Evolutionary conservation across 2,329 filamentous ascomycete species (phyloP), one percentile per base, ranked within the genome.

Genomic region (Hansfordia pulvinata): DNA sequence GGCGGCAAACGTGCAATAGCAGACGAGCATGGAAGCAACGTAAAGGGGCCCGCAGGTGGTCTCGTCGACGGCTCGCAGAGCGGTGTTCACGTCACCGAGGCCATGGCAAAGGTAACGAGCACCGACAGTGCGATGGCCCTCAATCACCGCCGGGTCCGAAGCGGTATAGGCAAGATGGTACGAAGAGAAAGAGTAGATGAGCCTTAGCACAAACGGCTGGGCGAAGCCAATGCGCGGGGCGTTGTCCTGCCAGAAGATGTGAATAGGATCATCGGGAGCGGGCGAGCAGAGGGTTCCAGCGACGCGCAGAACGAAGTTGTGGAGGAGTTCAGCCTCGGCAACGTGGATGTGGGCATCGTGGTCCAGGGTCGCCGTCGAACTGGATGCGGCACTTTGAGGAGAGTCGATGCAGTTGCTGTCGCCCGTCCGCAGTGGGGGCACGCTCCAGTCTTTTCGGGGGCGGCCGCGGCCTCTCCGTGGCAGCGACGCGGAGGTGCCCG

Each of bases 1-100:
- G 6, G 44, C 43, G 16, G 46, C 46, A 30, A 49, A 46, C 6
- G 39, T 39, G 21, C 41, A 46, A 21, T 44, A 46, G 25, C 45
- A 47, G 6, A 46, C 36, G 5, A 49, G 35, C 12, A 40, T 28
- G 6, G 44, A 37, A 3, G 43, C 37, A 6, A 46, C 31, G 25
- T 49, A 48, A 10, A 46, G 29, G 6, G 45, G 38, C n/a, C 43
- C 43, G 20, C 45, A 49, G 25, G 44, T 47, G 22, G 32, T 30
- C 13, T 39, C 33, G 25, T 43, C 38, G 3, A 47, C 25, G n/a
- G 25, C 34, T 8, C 39, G 21, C 10, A 48, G 27, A 3, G 34
- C 36, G 15, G 35, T 37, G 17, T 38, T 41, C 23, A 48, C 30
- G 26, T 45, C 44, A 14, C 31, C 26, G 3, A 48, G 27, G n/a